Evolutionary conservation across 768 basidiomycete genomes (phyloP), one percentile per base, ranked within the genome.

Genomic region (Podaxis sp.): DNA sequence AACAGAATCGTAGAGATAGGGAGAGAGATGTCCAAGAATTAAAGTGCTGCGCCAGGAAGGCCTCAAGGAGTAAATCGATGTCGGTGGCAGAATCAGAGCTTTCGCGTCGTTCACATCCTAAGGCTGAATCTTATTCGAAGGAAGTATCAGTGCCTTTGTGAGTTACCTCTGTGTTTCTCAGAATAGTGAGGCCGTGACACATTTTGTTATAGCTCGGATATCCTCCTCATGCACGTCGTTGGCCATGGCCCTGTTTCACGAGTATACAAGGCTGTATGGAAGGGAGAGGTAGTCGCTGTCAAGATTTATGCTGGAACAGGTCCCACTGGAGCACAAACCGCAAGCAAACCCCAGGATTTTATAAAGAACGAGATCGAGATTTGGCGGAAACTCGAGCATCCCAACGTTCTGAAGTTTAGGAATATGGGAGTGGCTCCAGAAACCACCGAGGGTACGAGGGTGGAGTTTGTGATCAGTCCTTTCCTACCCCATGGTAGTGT

Each of bases 351-450:
- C 29, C 9, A 55, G 37, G 53, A 55, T 37, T 9, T 55, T 19
- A 27, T 38, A 13, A n/a, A 7, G 33, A 55, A 55, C 11, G 85
- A 90, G 70, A 77, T 86, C 22, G 76, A 76, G 52, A 80, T 87
- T 5, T 91, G 90, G 90, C 79, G 82, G 55, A 70, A 69, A 5
- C 77, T 91, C 15, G 70, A 72, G 59, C 89, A 90, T 69, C 78
- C 79, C 19, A 83, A 87, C 64, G 83, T 91, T 12, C 74, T 90
- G 56, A 78, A 82, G 64, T 75, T 92, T 41, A 82, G n/a, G 13
- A 37, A 81, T 66, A 89, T 89, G 1, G 90, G 90, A 17, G 88
- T 85, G 9, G 84, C 82, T 65, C 77, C 85, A 1, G 73, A 75
- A 13, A 80, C 82, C 13, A 82, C 83, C 41, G 79, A 81, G 19